These are phyloP conservation scores for Sporothrix brasiliensis DNA, from an alignment of 2,329 filamentous ascomycete species.

Conservation along the genomic window DNA sequence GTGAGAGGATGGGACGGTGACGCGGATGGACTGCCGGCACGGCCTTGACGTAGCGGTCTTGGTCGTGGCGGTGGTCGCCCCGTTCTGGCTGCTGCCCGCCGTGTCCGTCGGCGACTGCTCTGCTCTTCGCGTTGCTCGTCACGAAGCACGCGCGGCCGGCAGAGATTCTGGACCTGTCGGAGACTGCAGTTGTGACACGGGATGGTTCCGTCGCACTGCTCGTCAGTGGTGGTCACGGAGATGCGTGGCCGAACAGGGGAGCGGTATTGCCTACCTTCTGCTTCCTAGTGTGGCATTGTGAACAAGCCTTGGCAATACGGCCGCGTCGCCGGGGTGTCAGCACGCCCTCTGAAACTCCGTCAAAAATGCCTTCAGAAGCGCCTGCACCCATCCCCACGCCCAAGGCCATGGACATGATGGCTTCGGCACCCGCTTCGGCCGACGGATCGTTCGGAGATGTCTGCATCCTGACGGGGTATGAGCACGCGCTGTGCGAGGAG, in stretches of 20 bases:
- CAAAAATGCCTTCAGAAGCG: not conserved
- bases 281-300: conserved; percentile 16
- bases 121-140: conserved; percentile 14
- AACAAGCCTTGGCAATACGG: conserved; percentile 23
- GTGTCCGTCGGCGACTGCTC: not conserved
- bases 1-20: not conserved
- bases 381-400: not conserved
- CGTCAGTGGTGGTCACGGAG: not conserved
- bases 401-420: conserved; percentile 15
- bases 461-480: conserved; percentile 13
- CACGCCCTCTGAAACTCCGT: not conserved
- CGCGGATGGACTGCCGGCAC: not conserved
- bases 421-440: conserved; percentile 17
- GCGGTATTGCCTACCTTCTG: conserved; percentile 17
- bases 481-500: not conserved
- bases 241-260: not conserved
- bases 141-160: not conserved
- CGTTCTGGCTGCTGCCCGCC: not conserved
- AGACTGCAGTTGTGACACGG: conserved; percentile 16
- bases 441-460: conserved; percentile 20
- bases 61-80: not conserved
- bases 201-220: not conserved
- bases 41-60: not conserved
- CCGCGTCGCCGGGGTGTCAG: conserved; percentile 19
- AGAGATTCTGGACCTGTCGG: conserved; percentile 14